Evolutionary conservation across 139 green algal genomes (phyloP).

Genomic region (Asterochloris erici): DNA sequence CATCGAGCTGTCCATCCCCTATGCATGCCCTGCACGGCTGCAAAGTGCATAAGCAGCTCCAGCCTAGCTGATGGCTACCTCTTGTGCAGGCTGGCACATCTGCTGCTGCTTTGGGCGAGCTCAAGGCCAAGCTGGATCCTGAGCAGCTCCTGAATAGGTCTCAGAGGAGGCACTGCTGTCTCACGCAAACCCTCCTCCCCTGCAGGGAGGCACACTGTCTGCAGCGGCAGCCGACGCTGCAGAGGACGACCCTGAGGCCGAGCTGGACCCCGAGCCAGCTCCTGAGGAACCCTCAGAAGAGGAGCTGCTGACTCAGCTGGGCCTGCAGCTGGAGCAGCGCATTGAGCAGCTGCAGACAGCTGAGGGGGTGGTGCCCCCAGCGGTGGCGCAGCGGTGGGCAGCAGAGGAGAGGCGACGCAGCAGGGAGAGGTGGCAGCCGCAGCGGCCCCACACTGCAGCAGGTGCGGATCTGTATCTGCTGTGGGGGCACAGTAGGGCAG

Average conservation of each 20-base stretch:
- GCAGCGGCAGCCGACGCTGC: background rate
- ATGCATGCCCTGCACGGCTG: too few relatives aligned
- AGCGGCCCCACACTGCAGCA: constrained; percentile 4
- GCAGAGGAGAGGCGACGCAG: constrained; percentile 22
- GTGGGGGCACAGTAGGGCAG: constrained; percentile 14
- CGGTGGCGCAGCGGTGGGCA: constrained; percentile 26
- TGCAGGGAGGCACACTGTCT: background rate
- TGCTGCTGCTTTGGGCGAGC: too few relatives aligned
- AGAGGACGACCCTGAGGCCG: background rate
- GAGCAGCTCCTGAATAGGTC: too few relatives aligned
- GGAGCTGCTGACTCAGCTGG: constrained; percentile 43
- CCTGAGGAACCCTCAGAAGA: constrained; percentile 35
- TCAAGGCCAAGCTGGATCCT: too few relatives aligned
- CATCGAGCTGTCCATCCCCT: too few relatives aligned
- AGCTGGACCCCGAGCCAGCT: constrained; percentile 11
- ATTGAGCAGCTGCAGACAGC: constrained; percentile 40
- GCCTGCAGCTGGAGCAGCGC: constrained; percentile 55
- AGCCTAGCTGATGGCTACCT: too few relatives aligned
- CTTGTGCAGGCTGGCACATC: too few relatives aligned
- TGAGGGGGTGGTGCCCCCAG: constrained; percentile 24
- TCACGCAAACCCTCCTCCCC: background rate
- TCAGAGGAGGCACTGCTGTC: too few relatives aligned
- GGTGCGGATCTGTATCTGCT: background rate
- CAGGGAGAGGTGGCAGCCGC: constrained; percentile 20
- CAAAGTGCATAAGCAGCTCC: too few relatives aligned